A percentile compares a stretch with the other conserved stretches of the same genome.
Conservation (phyloP, 148 eudicot genomes). For the Fagopyrum homotropicum region DNA sequence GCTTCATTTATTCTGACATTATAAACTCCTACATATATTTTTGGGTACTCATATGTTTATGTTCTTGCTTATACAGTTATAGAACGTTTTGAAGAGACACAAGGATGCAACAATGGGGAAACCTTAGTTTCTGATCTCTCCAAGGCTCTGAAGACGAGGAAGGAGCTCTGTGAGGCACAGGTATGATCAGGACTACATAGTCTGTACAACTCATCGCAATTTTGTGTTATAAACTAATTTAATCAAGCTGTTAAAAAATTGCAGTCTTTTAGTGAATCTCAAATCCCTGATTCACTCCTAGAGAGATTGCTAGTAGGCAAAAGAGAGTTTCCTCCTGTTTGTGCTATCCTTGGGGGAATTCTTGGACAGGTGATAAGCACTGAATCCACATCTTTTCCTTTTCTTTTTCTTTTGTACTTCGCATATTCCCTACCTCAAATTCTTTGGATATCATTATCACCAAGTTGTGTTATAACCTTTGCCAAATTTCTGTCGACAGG, state of each 20-base stretch:
- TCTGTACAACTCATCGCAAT: neutral
- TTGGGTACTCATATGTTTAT: neutral
- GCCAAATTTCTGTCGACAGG: slow-evolving; percentile 28
- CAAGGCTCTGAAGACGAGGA: slow-evolving; percentile 56
- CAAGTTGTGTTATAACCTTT: no score
- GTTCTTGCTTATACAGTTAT: slow-evolving; percentile 37
- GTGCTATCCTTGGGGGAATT: slow-evolving; percentile 92
- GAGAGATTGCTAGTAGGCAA: slow-evolving; percentile 57
- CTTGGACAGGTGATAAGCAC: slow-evolving; percentile 72
- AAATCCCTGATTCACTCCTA: slow-evolving; percentile 74
- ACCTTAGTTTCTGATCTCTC: slow-evolving; percentile 69
- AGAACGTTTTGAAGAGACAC: slow-evolving; percentile 70
- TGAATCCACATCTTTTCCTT: no score
- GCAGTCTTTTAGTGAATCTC: slow-evolving; percentile 74
- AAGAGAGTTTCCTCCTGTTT: slow-evolving; percentile 83
- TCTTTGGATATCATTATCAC: no score
- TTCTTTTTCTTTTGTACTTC: no score
- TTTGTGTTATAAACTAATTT: neutral
- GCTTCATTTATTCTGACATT: neutral
- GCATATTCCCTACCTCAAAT: neutral
- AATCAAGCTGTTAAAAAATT: slow-evolving; percentile 1
- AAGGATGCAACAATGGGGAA: slow-evolving; percentile 60
- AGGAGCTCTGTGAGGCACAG: slow-evolving; percentile 63
- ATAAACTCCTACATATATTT: neutral
- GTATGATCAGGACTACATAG: slow-evolving; percentile 19